Percentiles rank a stretch among this genome's conserved stretches.
Conservation (phyloP, 306 rosid genomes). For the Adenanthera pavonina region DNA sequence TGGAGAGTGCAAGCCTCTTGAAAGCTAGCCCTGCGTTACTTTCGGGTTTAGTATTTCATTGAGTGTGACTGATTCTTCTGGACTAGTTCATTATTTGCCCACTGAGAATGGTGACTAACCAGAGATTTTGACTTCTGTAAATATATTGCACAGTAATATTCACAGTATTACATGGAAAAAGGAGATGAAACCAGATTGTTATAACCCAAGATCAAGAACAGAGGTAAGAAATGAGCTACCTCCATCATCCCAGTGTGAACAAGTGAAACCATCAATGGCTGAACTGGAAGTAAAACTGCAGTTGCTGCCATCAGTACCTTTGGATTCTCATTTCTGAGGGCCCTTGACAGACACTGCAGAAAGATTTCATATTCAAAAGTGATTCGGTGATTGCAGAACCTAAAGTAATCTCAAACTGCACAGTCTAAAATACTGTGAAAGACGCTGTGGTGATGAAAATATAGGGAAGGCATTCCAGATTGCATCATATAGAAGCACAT, state of each 20-base stretch:
- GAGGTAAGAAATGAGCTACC: constrained; percentile 48
- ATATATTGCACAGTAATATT: no score
- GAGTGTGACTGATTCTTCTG: no score
- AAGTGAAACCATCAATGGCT: constrained; percentile 88
- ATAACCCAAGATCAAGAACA: neutral
- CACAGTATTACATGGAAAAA: neutral
- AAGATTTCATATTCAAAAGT: constrained; percentile 30
- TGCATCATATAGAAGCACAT: neutral
- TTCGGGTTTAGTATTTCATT: no score
- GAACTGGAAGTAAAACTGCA: constrained; percentile 78
- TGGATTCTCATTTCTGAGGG: constrained; percentile 81
- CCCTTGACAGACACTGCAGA: constrained; percentile 84
- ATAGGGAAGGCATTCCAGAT: constrained; percentile 14
- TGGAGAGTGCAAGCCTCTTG: no score
- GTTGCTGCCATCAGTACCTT: constrained; percentile 90
- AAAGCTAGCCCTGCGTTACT: no score
- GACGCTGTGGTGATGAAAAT: neutral
- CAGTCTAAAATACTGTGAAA: constrained; percentile 22
- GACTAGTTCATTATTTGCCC: no score
- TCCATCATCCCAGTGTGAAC: constrained; percentile 99
- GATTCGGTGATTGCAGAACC: constrained; percentile 24
- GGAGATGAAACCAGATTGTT: neutral
- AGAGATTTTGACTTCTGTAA: no score
- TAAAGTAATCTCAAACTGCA: constrained; percentile 19
- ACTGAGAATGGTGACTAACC: no score